Evolutionary conservation across 257 asterid species (phyloP).

Genomic region (Eustoma russellianum): DNA sequence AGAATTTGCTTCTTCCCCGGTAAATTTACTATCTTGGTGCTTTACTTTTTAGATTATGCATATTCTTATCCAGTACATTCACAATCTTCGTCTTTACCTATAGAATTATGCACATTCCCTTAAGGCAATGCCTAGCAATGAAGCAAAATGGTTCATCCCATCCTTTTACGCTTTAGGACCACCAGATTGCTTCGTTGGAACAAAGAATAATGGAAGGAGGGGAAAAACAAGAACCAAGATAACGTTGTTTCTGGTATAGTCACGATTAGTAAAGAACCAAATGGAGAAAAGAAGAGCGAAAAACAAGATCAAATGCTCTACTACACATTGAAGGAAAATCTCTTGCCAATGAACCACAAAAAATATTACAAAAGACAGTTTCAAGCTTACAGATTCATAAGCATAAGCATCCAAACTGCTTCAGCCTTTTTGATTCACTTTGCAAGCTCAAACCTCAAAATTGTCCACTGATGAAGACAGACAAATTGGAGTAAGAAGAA

Average conservation of each 20-base stretch:
- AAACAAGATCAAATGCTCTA: neutral
- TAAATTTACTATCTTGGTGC: no score
- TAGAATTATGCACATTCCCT: no score
- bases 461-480: slow-evolving; percentile 18
- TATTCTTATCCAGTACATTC: no score
- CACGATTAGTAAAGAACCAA: neutral
- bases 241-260: neutral
- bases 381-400: slow-evolving; percentile 29
- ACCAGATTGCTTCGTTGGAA: neutral
- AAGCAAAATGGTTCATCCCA: no score
- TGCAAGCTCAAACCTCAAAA: slow-evolving; percentile 22
- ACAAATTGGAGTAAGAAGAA: slow-evolving; percentile 2
- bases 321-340: slow-evolving; percentile 3
- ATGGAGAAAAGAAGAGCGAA: neutral
- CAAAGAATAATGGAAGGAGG: no score
- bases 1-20: no score
- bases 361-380: slow-evolving; percentile 19
- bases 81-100: no score
- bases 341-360: slow-evolving; percentile 15
- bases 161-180: no score
- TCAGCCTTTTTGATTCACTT: slow-evolving; percentile 18
- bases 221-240: neutral
- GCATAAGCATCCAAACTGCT: slow-evolving; percentile 23
- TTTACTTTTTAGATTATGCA: no score
- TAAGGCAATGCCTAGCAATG: no score